These are phyloP conservation scores for Globisporangium splendens DNA, from an alignment of 352 stramenopile genomes.

Conservation along the genomic window DNA sequence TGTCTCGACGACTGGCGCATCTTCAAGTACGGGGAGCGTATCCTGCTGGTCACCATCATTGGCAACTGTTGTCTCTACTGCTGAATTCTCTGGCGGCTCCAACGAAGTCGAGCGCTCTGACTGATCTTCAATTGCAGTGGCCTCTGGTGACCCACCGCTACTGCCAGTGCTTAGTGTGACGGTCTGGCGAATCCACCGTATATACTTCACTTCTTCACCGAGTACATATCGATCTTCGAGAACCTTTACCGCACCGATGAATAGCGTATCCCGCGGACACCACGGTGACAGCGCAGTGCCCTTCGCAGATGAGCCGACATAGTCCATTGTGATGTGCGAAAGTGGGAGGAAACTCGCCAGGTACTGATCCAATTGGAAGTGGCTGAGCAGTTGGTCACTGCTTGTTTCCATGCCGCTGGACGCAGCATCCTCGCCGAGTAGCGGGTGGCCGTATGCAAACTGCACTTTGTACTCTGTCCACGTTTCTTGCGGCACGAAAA, in stretches of 20 bases:
- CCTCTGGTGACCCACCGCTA: not conserved
- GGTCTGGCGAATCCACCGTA: conserved; percentile 47
- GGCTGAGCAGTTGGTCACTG: conserved; percentile 18
- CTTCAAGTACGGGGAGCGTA: not conserved
- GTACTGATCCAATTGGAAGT: conserved; percentile 45
- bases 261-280: conserved; percentile 35
- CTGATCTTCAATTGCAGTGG: not conserved
- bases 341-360: conserved; percentile 32
- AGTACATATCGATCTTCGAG: conserved; percentile 49
- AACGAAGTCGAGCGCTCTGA: not conserved
- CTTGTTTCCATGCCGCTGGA: not conserved
- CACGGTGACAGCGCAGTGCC: conserved; percentile 20
- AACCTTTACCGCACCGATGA: conserved; percentile 34
- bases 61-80: not conserved
- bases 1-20: not conserved
- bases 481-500: conserved; percentile 41
- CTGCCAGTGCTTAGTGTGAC: not conserved
- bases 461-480: conserved; percentile 58
- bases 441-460: conserved; percentile 26
- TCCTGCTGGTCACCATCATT: not conserved
- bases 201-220: conserved; percentile 60
- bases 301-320: conserved; percentile 19
- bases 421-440: not conserved
- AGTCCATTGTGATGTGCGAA: conserved; percentile 8
- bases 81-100: not conserved